Base-by-base conservation (phyloP, 2,329 filamentous ascomycete species). In the Beauveria caledonica region DNA sequence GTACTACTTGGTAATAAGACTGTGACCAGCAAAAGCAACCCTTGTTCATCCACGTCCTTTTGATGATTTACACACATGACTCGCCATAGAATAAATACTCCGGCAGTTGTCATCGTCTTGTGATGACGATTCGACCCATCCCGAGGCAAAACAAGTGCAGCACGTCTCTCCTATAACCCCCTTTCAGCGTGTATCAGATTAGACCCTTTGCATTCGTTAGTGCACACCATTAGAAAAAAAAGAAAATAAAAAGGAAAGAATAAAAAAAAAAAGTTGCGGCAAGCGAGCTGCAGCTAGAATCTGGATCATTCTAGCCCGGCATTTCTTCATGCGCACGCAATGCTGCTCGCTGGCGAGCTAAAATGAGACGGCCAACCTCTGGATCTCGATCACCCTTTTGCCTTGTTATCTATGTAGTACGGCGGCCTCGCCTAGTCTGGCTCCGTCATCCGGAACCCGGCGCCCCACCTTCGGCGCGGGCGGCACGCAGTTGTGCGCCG, bases 391-490 rank as follows among this genome's bases (percentile, higher is more conserved):
- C 8, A 11, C 21, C 11, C 29, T n/a, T n/a, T n/a, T n/a, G n/a
- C n/a, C n/a, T 33, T 33, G 10, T 33, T 13, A 19, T n/a, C 7
- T 11, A 7, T 45, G 6, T 6, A 13, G 11, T 33, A 33, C 29
- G 29, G 54, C 44, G 5, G 54, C 19, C 25, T 49, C 21, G 33
- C 27, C 44, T 19, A 8, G 25, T 46, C 25, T 48, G 29, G 54
- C 54, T 58, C 45, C 56, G 36, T 50, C 45, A 11, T 57, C 45
- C 54, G 44, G 54, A 48, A 45, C 10, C 56, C 54, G 54, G 56
- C 11, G 33, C 46, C 55, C 56, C 56, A 58, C 56, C 44, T 17
- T 23, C 56, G 56, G 56, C 45, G 33, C 56, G 46, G 46, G 56
- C 23, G 44, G 25, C 44, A 55, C 7, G 52, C 53, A 46, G 13